Conservation (phyloP, 2,329 filamentous ascomycete genomes). For the Diaporthe nobilis region DNA sequence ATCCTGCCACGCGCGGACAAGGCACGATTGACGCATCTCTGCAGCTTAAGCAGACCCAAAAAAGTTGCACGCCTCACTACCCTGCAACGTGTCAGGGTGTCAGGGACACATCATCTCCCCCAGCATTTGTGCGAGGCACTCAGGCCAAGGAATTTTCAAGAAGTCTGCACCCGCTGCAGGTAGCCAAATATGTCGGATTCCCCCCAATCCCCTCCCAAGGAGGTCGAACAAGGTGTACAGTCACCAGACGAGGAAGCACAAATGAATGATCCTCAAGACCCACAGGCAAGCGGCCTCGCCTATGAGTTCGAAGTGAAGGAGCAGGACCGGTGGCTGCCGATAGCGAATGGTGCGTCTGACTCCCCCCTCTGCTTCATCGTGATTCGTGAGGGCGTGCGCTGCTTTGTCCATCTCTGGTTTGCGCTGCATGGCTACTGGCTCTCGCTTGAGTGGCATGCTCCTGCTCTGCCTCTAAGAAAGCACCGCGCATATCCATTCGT, state of each 20-base stretch:
- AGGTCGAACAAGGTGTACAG: slow-evolving; percentile 93
- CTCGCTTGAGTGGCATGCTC: slow-evolving; percentile 63
- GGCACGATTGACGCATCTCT: slow-evolving; percentile 68
- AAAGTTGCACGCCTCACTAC: slow-evolving; percentile 66
- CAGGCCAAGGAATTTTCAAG: slow-evolving; percentile 70
- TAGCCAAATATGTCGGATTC: slow-evolving; percentile 93
- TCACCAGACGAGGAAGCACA: slow-evolving; percentile 94
- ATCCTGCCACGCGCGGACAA: slow-evolving; percentile 46
- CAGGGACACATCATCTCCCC: slow-evolving; percentile 72
- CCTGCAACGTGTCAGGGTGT: slow-evolving; percentile 69
- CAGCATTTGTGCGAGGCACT: slow-evolving; percentile 69
- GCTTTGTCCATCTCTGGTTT: slow-evolving; percentile 48
- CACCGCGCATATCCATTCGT: slow-evolving; percentile 52
- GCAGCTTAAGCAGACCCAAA: slow-evolving; percentile 65
- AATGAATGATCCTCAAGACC: slow-evolving; percentile 90
- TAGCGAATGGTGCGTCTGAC: slow-evolving; percentile 96
- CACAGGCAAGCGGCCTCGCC: slow-evolving; percentile 80
- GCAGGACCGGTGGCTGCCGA: slow-evolving; percentile 99
- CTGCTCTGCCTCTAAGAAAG: slow-evolving; percentile 57
- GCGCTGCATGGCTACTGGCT: slow-evolving; percentile 50
- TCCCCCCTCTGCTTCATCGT: slow-evolving; percentile 52
- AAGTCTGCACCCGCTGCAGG: slow-evolving; percentile 76
- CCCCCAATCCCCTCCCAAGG: slow-evolving; percentile 90
- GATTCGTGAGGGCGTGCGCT: slow-evolving; percentile 52
- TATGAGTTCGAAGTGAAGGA: slow-evolving; percentile 99